These are phyloP conservation scores for Suhomyces ambrosiae DNA, from an alignment of 1,139 yeast genomes.

Conservation along the genomic window DNA sequence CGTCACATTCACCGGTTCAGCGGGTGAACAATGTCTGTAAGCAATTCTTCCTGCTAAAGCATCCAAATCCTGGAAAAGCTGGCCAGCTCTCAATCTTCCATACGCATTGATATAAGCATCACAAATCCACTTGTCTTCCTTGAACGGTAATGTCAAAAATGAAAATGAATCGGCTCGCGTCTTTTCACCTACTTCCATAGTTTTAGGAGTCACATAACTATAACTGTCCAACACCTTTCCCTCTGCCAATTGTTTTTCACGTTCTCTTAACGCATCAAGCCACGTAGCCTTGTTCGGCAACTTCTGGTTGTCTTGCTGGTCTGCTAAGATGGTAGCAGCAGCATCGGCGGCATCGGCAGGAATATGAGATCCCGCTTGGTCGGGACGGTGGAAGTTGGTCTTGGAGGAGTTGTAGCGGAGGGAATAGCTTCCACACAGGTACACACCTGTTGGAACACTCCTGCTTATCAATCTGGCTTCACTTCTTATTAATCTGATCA, in stretches of 20 bases:
- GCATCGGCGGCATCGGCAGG: slow-evolving; percentile 71
- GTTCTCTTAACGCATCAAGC: slow-evolving; percentile 79
- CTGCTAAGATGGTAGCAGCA: slow-evolving; percentile 63
- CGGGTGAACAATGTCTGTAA: slow-evolving; percentile 83
- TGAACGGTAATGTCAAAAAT: slow-evolving; percentile 74
- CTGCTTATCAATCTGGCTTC: neutral
- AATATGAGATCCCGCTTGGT: slow-evolving; percentile 39
- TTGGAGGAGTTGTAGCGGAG: slow-evolving; percentile 12
- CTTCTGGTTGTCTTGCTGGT: slow-evolving; percentile 39
- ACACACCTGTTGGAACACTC: neutral
- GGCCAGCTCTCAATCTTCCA: slow-evolving; percentile 88
- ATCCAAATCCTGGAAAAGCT: slow-evolving; percentile 87
- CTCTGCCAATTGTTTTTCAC: slow-evolving; percentile 66
- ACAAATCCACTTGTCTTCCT: slow-evolving; percentile 77
- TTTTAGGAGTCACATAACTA: slow-evolving; percentile 70
- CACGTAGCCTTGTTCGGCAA: slow-evolving; percentile 69
- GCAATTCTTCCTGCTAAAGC: slow-evolving; percentile 89
- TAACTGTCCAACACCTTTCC: slow-evolving; percentile 73
- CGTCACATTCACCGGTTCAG: slow-evolving; percentile 90
- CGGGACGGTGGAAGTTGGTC: slow-evolving; percentile 37
- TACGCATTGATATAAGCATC: slow-evolving; percentile 88
- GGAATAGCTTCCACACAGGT: too few relatives aligned
- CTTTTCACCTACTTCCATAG: slow-evolving; percentile 70
- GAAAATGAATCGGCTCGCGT: slow-evolving; percentile 78
- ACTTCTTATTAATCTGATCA: slow-evolving; percentile 2